phyloP scores from a whole-genome alignment of 177 flowering plant species.

The Vitis hybrid region DNA sequence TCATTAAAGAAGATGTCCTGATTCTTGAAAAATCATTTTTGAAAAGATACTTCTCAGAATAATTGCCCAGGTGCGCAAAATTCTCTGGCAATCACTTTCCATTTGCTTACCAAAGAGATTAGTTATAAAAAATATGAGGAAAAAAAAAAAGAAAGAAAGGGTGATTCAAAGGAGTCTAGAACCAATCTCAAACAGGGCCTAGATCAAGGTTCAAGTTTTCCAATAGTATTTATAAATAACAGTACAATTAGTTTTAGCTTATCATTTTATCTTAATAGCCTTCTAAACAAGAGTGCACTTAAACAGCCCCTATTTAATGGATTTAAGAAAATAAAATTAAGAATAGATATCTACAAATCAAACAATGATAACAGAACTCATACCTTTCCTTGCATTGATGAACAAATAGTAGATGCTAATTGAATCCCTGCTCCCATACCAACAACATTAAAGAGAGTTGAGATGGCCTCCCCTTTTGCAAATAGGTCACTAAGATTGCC shows the following conservation, averaged over 20 bases:
- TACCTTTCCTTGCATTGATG: slow-evolving; percentile 97
- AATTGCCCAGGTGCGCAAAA: too few species aligned
- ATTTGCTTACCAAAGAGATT: too few species aligned
- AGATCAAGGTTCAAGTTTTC: background rate
- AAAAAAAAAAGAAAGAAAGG: too few species aligned
- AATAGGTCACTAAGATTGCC: slow-evolving; percentile 95
- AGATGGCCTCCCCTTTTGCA: slow-evolving; percentile 98
- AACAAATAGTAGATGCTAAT: slow-evolving; percentile 88
- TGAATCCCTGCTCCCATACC: slow-evolving; percentile 87
- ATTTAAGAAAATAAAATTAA: background rate
- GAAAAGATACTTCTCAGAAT: too few species aligned
- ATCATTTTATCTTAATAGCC: background rate
- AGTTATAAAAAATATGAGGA: too few species aligned
- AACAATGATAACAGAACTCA: background rate
- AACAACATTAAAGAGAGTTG: slow-evolving; percentile 85
- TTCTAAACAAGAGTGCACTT: background rate
- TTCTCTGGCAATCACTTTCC: too few species aligned
- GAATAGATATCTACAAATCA: background rate
- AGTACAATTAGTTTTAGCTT: background rate
- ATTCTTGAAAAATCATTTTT: too few species aligned
- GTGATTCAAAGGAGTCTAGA: too few species aligned
- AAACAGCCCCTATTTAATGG: background rate
- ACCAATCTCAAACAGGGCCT: background rate
- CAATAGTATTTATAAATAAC: background rate
- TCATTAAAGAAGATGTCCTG: too few species aligned